Evolutionary conservation across 2,329 filamentous ascomycete genomes (phyloP).

Genomic region (Cercospora beticola): DNA sequence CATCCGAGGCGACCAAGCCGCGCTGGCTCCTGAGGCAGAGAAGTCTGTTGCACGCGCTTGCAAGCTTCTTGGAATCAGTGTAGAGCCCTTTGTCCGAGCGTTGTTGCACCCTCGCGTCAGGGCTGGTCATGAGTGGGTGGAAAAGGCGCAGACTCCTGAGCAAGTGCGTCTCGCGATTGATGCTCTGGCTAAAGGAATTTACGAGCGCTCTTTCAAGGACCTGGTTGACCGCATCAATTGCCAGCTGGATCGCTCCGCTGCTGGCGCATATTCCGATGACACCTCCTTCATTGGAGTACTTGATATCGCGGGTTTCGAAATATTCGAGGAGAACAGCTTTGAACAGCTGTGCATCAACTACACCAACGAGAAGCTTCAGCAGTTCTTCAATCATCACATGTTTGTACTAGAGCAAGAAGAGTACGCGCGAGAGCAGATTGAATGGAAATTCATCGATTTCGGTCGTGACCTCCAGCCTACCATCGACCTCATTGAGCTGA

Average conservation of each 20-base stretch:
- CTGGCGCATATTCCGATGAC: slow-evolving; percentile 77
- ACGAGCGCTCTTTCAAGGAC: slow-evolving; percentile 92
- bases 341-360: slow-evolving; percentile 99
- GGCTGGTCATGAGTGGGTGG: slow-evolving; percentile 95
- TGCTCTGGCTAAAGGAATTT: slow-evolving; percentile 93
- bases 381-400: slow-evolving; percentile 99
- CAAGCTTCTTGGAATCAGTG: slow-evolving; percentile 75
- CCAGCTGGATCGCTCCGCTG: slow-evolving; percentile 73
- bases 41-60: slow-evolving; percentile 77
- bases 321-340: slow-evolving; percentile 97
- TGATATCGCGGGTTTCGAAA: slow-evolving; percentile 98
- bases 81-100: slow-evolving; percentile 83
- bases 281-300: slow-evolving; percentile 96
- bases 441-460: slow-evolving; percentile 99
- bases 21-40: slow-evolving; percentile 72
- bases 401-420: slow-evolving; percentile 98
- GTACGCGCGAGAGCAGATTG: slow-evolving; percentile 94
- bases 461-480: slow-evolving; percentile 95
- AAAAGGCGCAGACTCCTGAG: slow-evolving; percentile 96
- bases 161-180: slow-evolving; percentile 89
- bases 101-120: slow-evolving; percentile 91
- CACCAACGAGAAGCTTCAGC: slow-evolving; percentile 97
- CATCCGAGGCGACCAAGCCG: slow-evolving; percentile 84
- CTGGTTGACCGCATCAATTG: slow-evolving; percentile 88
- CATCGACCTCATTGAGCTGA: slow-evolving; percentile 92